These are phyloP conservation scores for Magnolia officinalis DNA, from an alignment of 164 flowering plant species.

Conservation along the genomic window DNA sequence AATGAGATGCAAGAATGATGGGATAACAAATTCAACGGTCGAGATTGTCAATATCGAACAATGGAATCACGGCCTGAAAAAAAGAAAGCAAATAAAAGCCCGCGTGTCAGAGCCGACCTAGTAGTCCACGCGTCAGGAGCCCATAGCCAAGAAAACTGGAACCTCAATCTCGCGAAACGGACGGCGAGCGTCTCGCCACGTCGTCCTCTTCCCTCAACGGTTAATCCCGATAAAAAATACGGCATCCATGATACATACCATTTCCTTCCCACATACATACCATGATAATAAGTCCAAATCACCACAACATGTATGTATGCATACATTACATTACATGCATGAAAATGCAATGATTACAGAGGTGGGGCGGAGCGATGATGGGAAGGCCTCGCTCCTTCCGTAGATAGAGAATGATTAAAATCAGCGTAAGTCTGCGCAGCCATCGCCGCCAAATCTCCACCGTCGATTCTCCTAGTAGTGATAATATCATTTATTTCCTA, in stretches of 20 bases:
- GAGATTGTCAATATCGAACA: no score
- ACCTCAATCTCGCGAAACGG: slow-evolving; percentile 1
- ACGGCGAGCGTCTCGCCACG: not conserved
- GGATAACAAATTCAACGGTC: no score
- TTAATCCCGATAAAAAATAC: no score
- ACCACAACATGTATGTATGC: not conserved
- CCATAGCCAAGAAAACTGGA: not conserved
- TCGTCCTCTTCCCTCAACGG: no score
- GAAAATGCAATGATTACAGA: not conserved
- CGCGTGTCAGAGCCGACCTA: not conserved
- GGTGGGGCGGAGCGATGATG: not conserved
- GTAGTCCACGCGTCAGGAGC: not conserved
- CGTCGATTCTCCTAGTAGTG: not conserved
- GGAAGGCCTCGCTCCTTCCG: not conserved
- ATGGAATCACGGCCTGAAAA: no score
- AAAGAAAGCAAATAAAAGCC: not conserved
- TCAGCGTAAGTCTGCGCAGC: slow-evolving; percentile 2
- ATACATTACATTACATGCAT: not conserved
- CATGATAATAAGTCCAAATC: not conserved
- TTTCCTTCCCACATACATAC: not conserved
- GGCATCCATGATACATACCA: not conserved
- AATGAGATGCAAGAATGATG: no score
- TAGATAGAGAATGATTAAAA: not conserved
- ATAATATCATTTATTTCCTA: not conserved
- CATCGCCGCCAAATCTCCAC: not conserved